A percentile compares a stretch with the other conserved stretches of the same genome.
phyloP scores from a whole-genome alignment of 768 basidiomycete species.

The Dacryopinax spathularia region DNA sequence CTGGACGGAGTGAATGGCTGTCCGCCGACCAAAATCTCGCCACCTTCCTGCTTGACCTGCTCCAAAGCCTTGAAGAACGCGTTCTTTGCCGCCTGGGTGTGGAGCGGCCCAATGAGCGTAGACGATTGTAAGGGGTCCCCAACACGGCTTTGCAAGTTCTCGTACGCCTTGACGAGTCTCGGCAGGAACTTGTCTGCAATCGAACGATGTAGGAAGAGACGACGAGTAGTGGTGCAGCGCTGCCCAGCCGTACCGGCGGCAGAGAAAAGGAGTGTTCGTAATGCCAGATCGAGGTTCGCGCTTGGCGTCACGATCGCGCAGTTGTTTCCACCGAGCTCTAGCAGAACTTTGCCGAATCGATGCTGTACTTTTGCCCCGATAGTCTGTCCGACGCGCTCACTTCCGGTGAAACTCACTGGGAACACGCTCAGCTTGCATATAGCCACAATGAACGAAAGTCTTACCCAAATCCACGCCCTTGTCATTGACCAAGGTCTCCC shows the following conservation, averaged over 20 bases:
- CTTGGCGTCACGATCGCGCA: slow-evolving; percentile 87
- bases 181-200: slow-evolving; percentile 65
- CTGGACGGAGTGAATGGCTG: slow-evolving; percentile 28
- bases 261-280: slow-evolving; percentile 85
- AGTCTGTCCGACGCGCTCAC: slow-evolving; percentile 69
- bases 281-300: slow-evolving; percentile 78
- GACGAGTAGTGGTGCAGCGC: slow-evolving; percentile 76
- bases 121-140: slow-evolving; percentile 69
- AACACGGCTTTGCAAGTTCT: slow-evolving; percentile 38
- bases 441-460: slow-evolving; percentile 9
- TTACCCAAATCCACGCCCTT: slow-evolving; percentile 63
- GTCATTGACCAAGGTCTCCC: slow-evolving; percentile 64
- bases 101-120: slow-evolving; percentile 79
- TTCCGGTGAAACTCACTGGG: slow-evolving; percentile 88
- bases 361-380: slow-evolving; percentile 82
- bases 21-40: slow-evolving; percentile 67
- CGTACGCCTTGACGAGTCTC: slow-evolving; percentile 59
- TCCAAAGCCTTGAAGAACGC: slow-evolving; percentile 49
- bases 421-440: neutral
- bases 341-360: slow-evolving; percentile 76
- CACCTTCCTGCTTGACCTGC: slow-evolving; percentile 47
- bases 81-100: slow-evolving; percentile 52
- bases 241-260: slow-evolving; percentile 68
- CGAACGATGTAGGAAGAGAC: slow-evolving; percentile 73
- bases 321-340: slow-evolving; percentile 93